Percentiles rank a stretch among this genome's conserved stretches.
Conservation (phyloP, 352 stramenopile species). For the Albugo laibachii region DNA sequence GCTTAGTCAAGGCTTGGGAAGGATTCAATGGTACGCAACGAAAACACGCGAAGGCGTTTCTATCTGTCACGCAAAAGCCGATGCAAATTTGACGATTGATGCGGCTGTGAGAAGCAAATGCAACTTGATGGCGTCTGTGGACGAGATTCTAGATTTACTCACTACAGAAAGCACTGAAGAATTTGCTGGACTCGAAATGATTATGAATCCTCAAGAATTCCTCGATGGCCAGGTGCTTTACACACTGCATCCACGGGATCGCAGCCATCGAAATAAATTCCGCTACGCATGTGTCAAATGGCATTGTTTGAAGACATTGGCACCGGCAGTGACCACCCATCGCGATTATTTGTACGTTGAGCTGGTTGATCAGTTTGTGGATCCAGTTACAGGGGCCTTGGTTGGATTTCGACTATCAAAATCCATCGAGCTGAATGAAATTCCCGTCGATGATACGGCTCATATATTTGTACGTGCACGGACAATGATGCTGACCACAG, state of each 20-base stretch:
- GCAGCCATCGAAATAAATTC: constrained; percentile 10
- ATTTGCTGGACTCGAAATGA: constrained; percentile 38
- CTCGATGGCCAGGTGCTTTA: constrained; percentile 57
- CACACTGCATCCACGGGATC: constrained; percentile 40
- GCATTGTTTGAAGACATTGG: constrained; percentile 52
- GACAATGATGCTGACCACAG: constrained; percentile 57
- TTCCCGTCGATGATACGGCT: constrained; percentile 20
- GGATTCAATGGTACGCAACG: constrained; percentile 46
- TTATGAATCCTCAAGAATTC: constrained; percentile 53
- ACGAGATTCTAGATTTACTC: constrained; percentile 57
- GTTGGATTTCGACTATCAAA: constrained; percentile 58
- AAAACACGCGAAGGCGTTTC: constrained; percentile 43
- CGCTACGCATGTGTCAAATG: constrained; percentile 70
- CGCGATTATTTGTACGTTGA: constrained; percentile 73
- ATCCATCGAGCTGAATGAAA: constrained; percentile 42
- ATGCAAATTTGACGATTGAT: constrained; percentile 40
- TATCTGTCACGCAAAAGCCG: constrained; percentile 37
- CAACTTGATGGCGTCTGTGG: constrained; percentile 47
- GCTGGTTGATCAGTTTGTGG: constrained; percentile 56
- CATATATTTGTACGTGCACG: constrained; percentile 46
- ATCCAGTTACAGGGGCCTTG: constrained; percentile 23
- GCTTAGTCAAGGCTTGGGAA: constrained; percentile 51
- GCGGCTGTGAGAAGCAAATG: constrained; percentile 49
- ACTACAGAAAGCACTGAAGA: constrained; percentile 47
- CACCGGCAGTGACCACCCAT: constrained; percentile 50